Base-by-base conservation (phyloP, 768 basidiomycete genomes). In the Gymnopilus dilepis region DNA sequence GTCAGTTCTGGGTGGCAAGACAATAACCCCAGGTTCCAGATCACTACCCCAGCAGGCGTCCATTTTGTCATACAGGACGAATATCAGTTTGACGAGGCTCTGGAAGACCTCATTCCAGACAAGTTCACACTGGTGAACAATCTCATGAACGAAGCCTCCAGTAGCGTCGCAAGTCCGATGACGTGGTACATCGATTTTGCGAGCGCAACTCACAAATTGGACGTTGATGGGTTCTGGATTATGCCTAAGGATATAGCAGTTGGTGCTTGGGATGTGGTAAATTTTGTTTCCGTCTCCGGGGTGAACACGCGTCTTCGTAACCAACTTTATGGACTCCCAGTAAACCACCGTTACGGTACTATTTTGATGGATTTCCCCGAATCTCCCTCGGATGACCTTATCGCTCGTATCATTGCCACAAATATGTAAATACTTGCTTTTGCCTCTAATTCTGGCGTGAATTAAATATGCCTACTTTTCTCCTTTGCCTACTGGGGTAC, bases 311-410 rank as follows among this genome's bases (percentile, higher is more conserved):
- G 38, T 7, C 33, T 53, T 5, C 51, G 51, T 19, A 21, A 30
- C 30, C 6, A 17, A 3, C 34, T 53, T 8, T 53, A 53, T 11
- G 21, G 34, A n/a, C 31, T 19, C 30, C 51, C 51, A 1, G 8
- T 19, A 9, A 12, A 22, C 7, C 19, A 21, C 13, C 51, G 51
- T 19, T 53, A 38, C 21, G 51, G 51, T 0, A 53, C 51, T 2
- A 53, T 53, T 21, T 53, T 53, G 21, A 53, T 53, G 51, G 51
- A 37, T 38, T 53, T 22, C 34, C 51, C 51, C 6, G 51, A 53
- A 37, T 34, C 51, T 6, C 51, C 51, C 7, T 15, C 21, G 6
- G 51, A 53, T 13, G 51, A 53, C 38, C 51, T 37, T 17, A 22
- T 53, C 11, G 33, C 34, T 22, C 51, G 51, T 24, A 53, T 53